Evolutionary conservation across 495 filamentous ascomycete genomes (phyloP), one percentile per base, ranked within the genome.

Genomic region (Podospora pseudopauciseta): DNA sequence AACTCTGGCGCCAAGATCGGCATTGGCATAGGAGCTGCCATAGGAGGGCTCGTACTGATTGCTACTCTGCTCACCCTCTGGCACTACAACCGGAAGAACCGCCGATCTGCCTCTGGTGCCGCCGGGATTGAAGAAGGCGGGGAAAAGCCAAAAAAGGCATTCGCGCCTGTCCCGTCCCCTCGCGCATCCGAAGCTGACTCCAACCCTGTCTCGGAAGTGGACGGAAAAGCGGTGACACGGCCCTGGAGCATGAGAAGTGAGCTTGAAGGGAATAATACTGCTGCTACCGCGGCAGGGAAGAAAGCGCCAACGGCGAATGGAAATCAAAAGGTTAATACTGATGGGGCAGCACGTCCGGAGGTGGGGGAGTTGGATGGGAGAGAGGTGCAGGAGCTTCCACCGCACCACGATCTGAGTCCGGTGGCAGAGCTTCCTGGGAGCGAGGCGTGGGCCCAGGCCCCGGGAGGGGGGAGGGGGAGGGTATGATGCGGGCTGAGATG

Each of bases 171-270:
- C n/a, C 26, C 63, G 16, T 53, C 60, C 9, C 69, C 71, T 4
- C 63, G 66, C 15, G 39, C 39, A 20, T 66, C 70, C 2, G 70
- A 74, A 39, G 63, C 60, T 4, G 68, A 71, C 18, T 66, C 67
- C 5, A 13, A 65, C 20, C 26, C 67, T 7, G 62, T 73, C 5
- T 67, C 70, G 4, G 73, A 75, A 60, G 68, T 61, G 0, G 73
- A 73, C 44, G 73, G 73, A 9, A 44, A 63, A n/a, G 39, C 68
- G 19, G 65, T 70, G 16, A 32, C 59, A 18, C 61, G 66, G 44
- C 72, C 72, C 13, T 74, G 70, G 70, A 70, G 67, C 23, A 72
- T 70, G 67, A 63, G 72, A 28, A 72, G 64, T 57, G 72, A 74
- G 66, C 64, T 74, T 19, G 72, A 74, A 64, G 72, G 70, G n/a